These are phyloP conservation scores for Leccinum imitatum DNA, from an alignment of 768 basidiomycete species.

Conservation along the genomic window DNA sequence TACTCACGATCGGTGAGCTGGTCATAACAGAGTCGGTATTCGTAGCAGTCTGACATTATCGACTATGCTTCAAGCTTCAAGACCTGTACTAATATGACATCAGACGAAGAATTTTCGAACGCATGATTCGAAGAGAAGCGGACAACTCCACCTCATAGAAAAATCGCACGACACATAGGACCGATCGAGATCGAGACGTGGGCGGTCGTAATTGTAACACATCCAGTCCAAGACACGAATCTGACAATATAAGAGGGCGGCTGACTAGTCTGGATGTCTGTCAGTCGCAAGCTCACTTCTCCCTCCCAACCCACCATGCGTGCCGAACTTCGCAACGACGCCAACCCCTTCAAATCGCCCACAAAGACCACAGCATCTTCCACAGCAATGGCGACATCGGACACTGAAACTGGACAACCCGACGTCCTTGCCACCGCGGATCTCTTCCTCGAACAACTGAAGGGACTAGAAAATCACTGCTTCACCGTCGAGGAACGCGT, in stretches of 20 bases:
- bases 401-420: conserved; percentile 7
- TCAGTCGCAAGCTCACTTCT: neutral
- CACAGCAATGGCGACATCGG: neutral
- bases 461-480: conserved; percentile 24
- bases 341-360: conserved; percentile 25
- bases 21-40: neutral
- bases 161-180: neutral
- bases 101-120: too few species aligned
- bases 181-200: neutral
- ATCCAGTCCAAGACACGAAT: conserved; percentile 10
- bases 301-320: conserved; percentile 8
- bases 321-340: neutral
- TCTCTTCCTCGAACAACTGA: conserved; percentile 28
- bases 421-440: conserved; percentile 32
- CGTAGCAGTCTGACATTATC: neutral
- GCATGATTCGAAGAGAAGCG: neutral
- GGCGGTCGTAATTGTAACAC: conserved; percentile 9
- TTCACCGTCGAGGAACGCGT: conserved; percentile 26
- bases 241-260: neutral
- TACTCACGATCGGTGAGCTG: neutral
- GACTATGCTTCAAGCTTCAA: neutral
- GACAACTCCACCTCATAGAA: neutral
- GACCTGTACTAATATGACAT: neutral
- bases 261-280: neutral
- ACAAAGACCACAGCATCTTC: conserved; percentile 2